Evolutionary conservation across 2,329 filamentous ascomycete species (phyloP).

Genomic region (Xylaria sp.): DNA sequence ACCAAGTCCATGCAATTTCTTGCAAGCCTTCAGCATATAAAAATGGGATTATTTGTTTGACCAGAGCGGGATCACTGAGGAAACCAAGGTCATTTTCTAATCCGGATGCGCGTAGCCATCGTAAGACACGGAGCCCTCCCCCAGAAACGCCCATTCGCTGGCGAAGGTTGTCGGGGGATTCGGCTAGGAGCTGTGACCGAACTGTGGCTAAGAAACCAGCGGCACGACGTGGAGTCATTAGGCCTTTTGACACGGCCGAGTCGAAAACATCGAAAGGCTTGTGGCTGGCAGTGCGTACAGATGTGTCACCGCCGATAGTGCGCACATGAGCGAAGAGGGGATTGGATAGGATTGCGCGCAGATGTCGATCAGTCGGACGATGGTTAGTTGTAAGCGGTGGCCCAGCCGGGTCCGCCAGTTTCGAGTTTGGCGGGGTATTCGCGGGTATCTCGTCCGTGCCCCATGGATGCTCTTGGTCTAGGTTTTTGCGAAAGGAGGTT

Average conservation of each 20-base stretch:
- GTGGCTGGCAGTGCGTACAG: conserved; percentile 49
- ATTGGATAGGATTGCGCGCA: conserved; percentile 68
- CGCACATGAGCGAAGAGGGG: conserved; percentile 61
- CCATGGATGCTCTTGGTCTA: conserved; percentile 68
- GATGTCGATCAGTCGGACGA: conserved; percentile 60
- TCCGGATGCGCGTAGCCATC: conserved; percentile 66
- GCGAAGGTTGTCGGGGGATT: conserved; percentile 50
- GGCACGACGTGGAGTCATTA: conserved; percentile 66
- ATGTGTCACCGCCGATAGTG: conserved; percentile 21
- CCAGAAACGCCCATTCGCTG: conserved; percentile 56
- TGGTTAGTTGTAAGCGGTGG: conserved; percentile 38
- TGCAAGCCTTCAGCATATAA: conserved; percentile 65
- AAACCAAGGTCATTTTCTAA: conserved; percentile 60
- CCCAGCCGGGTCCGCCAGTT: conserved; percentile 4
- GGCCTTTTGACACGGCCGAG: conserved; percentile 63
- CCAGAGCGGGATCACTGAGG: conserved; percentile 53
- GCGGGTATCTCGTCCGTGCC: conserved; percentile 46
- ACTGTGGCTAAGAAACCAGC: conserved; percentile 65
- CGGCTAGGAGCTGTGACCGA: conserved; percentile 53
- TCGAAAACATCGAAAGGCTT: conserved; percentile 68
- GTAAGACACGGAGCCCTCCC: conserved; percentile 60
- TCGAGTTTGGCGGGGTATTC: conserved; percentile 9
- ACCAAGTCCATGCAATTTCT: conserved; percentile 64
- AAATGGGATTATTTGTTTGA: conserved; percentile 59
- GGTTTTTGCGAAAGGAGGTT: conserved; percentile 66